phyloP scores from a whole-genome alignment of 2,329 filamentous ascomycete species.

The Penicillium rolfsii region DNA sequence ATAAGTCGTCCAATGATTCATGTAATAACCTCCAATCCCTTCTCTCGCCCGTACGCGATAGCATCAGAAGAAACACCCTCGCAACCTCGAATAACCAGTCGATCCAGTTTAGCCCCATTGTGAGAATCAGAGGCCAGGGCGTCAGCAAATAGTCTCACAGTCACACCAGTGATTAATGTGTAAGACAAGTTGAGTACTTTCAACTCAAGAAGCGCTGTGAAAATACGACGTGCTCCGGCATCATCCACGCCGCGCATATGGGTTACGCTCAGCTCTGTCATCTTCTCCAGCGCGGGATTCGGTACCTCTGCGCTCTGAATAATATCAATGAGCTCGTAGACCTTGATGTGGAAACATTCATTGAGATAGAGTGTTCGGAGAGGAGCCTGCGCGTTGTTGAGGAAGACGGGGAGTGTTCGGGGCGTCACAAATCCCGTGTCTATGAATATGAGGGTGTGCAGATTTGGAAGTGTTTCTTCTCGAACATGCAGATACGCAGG shows the following conservation, averaged over 20 bases:
- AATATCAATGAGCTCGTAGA: conserved; percentile 17
- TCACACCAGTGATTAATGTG: conserved; percentile 40
- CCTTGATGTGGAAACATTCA: conserved; percentile 30
- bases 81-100: conserved; percentile 34
- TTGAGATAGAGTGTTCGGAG: conserved; percentile 34
- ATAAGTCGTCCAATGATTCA: conserved; percentile 9
- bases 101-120: conserved; percentile 26
- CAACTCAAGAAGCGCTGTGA: conserved; percentile 32
- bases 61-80: conserved; percentile 40
- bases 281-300: conserved; percentile 17
- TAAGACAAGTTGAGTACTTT: conserved; percentile 40
- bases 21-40: conserved; percentile 33
- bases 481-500: neutral
- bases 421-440: conserved; percentile 32
- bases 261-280: conserved; percentile 38
- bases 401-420: conserved; percentile 19
- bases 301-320: conserved; percentile 6
- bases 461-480: conserved; percentile 25
- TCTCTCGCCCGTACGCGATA: conserved; percentile 37
- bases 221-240: conserved; percentile 21
- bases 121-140: conserved; percentile 14
- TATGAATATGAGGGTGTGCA: conserved; percentile 35
- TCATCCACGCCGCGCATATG: conserved; percentile 35
- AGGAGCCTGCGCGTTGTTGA: conserved; percentile 27
- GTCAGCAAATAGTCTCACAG: conserved; percentile 40